Base-by-base conservation (phyloP, 2,329 filamentous ascomycete genomes). In the Colletotrichum limetticola region DNA sequence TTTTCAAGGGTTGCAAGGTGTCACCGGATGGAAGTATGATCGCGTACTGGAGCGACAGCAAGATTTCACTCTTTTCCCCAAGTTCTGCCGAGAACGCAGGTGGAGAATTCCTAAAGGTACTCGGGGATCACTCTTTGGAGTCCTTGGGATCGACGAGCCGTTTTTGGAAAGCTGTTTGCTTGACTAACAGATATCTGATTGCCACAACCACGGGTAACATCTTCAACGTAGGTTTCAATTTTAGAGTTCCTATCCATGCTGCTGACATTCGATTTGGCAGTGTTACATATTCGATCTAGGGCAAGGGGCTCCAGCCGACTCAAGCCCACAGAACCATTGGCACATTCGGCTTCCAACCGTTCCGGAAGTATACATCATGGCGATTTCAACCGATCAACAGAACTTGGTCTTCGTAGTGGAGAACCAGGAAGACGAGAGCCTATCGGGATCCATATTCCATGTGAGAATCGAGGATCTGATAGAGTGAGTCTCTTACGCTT, bases 141-240 rank as follows among this genome's bases (percentile, higher is more conserved):
- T 28, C 5, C 0, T 8, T 56, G 53, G 28, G 24, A 30, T 26
- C 22, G 26, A 49, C 42, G 19, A 49, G 24, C 19, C 53, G 53
- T 1, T 66, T 59, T 9, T 66, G 64, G 64, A 66, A 66, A 14
- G 32, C 64, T 7, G n/a, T 66, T 3, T 35, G 32, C 4, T n/a
- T 66, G 26, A 59, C 64, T 11, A 55, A 66, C 26, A 58, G 55
- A 5, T 59, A 66, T 19, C n/a, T 66, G 26, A 12, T 66, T 16
- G 64, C 64, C 26, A n/a, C 64, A 4, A 59, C 55, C 1, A 66
- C 64, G 1, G 64, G 64, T 0, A 49, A 49, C 19, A 49, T 49
- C 42, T 49, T 49, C 42, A 49, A 49, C 42, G 42, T 49, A 9
- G 19, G 42, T 49, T 49, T 8, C 19, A 7, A n/a, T 4, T 5